Evolutionary conservation across 768 basidiomycete genomes (phyloP).

Genomic region (Lactarius hatsudake): DNA sequence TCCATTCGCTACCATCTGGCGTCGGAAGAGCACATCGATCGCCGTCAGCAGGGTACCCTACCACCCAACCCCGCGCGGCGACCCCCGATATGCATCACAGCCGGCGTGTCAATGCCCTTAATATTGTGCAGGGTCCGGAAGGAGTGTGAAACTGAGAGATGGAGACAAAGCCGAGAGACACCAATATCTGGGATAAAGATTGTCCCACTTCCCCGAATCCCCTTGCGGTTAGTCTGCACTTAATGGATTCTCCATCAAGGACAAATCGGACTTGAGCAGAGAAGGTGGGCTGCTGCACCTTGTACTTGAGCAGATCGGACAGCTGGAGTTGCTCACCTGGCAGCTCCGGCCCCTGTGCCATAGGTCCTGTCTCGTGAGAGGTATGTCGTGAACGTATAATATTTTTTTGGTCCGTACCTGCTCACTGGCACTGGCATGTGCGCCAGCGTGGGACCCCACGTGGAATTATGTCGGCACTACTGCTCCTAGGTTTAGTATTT

Average conservation of each 20-base stretch:
- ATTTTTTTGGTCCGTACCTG: not conserved
- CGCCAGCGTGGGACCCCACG: not conserved
- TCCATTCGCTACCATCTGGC: not conserved
- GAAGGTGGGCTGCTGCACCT: not conserved
- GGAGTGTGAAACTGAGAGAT: not conserved
- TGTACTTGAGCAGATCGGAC: not conserved
- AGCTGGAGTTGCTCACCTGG: not conserved
- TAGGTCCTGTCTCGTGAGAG: too few relatives aligned
- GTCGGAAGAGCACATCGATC: not conserved
- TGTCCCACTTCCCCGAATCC: too few relatives aligned
- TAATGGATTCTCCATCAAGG: not conserved
- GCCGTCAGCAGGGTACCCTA: too few relatives aligned
- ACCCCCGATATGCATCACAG: not conserved
- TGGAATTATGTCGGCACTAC: not conserved
- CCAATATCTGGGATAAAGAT: not conserved
- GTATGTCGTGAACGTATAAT: too few relatives aligned
- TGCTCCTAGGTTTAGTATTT: not conserved
- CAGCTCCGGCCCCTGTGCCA: not conserved
- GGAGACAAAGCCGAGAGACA: not conserved
- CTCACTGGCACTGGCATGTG: not conserved
- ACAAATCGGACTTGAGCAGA: not conserved
- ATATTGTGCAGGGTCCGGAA: not conserved
- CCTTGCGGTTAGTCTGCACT: too few relatives aligned
- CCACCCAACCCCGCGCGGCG: too few relatives aligned
- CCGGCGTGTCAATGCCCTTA: not conserved